Evolutionary conservation across 2,329 filamentous ascomycete genomes (phyloP).

Genomic region (Curvularia eragrostidis): DNA sequence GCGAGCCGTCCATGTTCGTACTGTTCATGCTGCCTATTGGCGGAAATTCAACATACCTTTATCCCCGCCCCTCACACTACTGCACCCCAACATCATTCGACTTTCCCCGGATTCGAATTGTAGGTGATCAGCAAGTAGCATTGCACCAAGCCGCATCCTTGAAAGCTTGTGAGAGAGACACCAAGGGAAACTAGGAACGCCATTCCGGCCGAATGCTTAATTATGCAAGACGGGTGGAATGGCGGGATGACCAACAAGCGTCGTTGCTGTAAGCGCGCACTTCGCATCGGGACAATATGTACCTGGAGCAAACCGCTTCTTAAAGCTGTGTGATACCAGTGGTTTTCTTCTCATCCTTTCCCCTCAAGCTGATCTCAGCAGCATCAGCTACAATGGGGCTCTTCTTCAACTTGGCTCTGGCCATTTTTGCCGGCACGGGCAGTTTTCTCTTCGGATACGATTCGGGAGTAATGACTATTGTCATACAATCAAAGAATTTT

Average conservation of each 20-base stretch:
- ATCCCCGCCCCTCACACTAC: slow-evolving; percentile 26
- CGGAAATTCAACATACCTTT: slow-evolving; percentile 26
- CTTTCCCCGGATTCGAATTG: slow-evolving; percentile 22
- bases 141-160: slow-evolving; percentile 7
- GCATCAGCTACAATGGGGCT: slow-evolving; percentile 46
- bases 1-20: slow-evolving; percentile 6
- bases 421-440: slow-evolving; percentile 54
- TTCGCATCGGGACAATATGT: slow-evolving; percentile 19
- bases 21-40: slow-evolving; percentile 23
- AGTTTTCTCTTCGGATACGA: slow-evolving; percentile 49
- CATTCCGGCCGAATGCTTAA: slow-evolving; percentile 27
- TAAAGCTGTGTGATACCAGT: background rate
- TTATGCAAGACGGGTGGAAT: slow-evolving; percentile 13
- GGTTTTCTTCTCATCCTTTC: background rate
- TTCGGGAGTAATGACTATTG: slow-evolving; percentile 55
- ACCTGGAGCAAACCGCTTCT: slow-evolving; percentile 4
- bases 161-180: slow-evolving; percentile 1
- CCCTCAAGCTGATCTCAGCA: background rate
- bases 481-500: slow-evolving; percentile 64
- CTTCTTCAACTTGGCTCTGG: slow-evolving; percentile 52
- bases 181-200: slow-evolving; percentile 35
- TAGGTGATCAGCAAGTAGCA: slow-evolving; percentile 20
- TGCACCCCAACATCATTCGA: slow-evolving; percentile 27
- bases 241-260: slow-evolving; percentile 20
- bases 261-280: slow-evolving; percentile 11